Conservation (phyloP, 1,284 basidiomycete species). For the Psilocybe mexicana region DNA sequence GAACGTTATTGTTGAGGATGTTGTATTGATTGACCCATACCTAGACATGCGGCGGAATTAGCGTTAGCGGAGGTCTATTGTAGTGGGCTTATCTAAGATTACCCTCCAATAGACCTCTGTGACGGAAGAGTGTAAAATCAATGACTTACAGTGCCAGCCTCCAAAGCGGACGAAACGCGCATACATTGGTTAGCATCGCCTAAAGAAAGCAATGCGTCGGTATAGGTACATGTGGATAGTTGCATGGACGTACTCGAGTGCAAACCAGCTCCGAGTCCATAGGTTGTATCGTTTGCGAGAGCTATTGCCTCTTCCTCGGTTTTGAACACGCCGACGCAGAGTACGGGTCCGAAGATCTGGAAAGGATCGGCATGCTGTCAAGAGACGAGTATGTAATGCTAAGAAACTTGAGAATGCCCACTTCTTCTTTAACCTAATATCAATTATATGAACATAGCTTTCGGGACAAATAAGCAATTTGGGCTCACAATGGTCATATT, state of each 20-base stretch:
- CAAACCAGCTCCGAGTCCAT: conserved; percentile 87
- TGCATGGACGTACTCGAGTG: conserved; percentile 69
- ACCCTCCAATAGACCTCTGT: neutral
- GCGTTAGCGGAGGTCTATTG: neutral
- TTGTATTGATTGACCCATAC: conserved; percentile 93
- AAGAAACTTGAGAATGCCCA: conserved; percentile 26
- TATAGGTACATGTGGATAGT: neutral
- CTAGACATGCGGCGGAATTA: conserved; percentile 36
- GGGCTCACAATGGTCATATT: conserved; percentile 74
- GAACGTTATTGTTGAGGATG: conserved; percentile 77
- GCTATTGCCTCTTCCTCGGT: conserved; percentile 79
- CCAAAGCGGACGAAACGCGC: conserved; percentile 78
- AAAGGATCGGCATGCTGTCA: neutral
- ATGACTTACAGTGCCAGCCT: conserved; percentile 79
- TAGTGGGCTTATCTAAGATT: no score
- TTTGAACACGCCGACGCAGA: conserved; percentile 74
- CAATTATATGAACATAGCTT: neutral
- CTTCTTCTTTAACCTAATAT: conserved; percentile 72
- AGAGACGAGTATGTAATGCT: neutral
- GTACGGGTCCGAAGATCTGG: conserved; percentile 88
- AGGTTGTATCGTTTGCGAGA: conserved; percentile 82
- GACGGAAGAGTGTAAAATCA: conserved; percentile 1
- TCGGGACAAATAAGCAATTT: neutral
- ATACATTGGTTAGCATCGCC: conserved; percentile 87
- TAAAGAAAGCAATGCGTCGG: conserved; percentile 28